Evolutionary conservation across 345 rosid genomes (phyloP), one percentile per base, ranked within the genome.

Genomic region (Melaleuca quinquenervia): DNA sequence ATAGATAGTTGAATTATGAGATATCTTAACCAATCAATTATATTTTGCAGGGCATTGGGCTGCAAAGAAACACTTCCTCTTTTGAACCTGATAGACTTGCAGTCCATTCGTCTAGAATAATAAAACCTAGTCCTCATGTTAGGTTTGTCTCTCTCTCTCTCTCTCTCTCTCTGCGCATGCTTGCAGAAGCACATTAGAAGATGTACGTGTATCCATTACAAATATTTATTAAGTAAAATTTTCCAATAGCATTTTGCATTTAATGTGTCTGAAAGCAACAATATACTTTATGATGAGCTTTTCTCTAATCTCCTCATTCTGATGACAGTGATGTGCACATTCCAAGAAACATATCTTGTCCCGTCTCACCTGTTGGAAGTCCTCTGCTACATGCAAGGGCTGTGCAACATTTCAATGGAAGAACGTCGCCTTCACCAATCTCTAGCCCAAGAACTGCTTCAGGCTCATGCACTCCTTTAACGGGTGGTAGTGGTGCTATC

Each of bases 311-410:
- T 85, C 41, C 49, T 62, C 86, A 85, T 76, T 78, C 45, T 78
- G 44, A 82, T 87, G 89, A 85, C 90, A 93, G 95, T 87, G 95
- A 92, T 83, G 80, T 89, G 70, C 90, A 87, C 74, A 86, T 88
- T 84, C 89, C 90, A 18, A 90, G 93, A 89, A 91, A 91, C 86
- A 84, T 90, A 84, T 93, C 95, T 8, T 93, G 95, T 87, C 95
- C 95, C 8, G 94, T 93, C 49, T 91, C 95, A 41, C 93, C 95
- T 18, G 88, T 91, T 50, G 93, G 95, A 87, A 93, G 95, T 90
- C 95, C 94, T 53, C 93, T 90, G 74, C 88, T 91, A 55, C 91
- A 87, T 86, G 85, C 93, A 82, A 92, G 93, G 86, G 92, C 93
- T 11, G 93, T 93, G 1, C 93, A 88, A 82, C 89, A 90, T 84